Evolutionary conservation across 164 flowering plant species (phyloP), one percentile per base, ranked within the genome.

Genomic region (Stephania japonica): DNA sequence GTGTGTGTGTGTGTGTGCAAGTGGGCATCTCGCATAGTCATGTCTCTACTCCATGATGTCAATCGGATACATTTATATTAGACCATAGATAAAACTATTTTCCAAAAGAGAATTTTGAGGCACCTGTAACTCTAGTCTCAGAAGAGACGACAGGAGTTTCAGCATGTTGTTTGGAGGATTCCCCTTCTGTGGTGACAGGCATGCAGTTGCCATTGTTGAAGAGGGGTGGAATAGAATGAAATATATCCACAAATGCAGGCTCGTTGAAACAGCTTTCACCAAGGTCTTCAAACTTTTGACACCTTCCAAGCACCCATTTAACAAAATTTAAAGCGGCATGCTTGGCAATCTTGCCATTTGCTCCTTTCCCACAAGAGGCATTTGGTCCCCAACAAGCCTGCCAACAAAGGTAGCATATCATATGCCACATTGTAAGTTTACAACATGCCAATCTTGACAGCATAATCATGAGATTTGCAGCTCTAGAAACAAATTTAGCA

Each of bases 191-290:
- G 32, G 66, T 70, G 25, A 74, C 70, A 78, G 80, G 87, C 26
- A 70, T 24, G 62, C 78, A 72, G 68, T 77, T 85, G 53, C 80
- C 72, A 68, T 79, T 83, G 75, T 63, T 80, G 43, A 76, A 73
- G 44, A 71, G 81, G 50, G 86, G 80, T 65, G 75, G 75, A n/a
- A 81, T 81, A 74, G 91, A 83, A 67, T 73, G 78, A 76, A 87
- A 84, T 66, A 88, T 78, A 66, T 89, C 88, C 82, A 66, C 84
- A 69, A 83, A 89, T 68, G 78, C 43, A 27, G 90, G 87, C 65
- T 87, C 97, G 75, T 77, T 83, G 77, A 94, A 92, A 85, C 97
- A 94, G 81, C 97, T 91, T 76, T 77, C 82, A 44, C 94, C 91
- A 5, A 21, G 43, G 11, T 44, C 65, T 62, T 75, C 72, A 70